Evolutionary conservation across 2,329 filamentous ascomycete genomes (phyloP).

Genomic region (Zasmidium citrigriseum): DNA sequence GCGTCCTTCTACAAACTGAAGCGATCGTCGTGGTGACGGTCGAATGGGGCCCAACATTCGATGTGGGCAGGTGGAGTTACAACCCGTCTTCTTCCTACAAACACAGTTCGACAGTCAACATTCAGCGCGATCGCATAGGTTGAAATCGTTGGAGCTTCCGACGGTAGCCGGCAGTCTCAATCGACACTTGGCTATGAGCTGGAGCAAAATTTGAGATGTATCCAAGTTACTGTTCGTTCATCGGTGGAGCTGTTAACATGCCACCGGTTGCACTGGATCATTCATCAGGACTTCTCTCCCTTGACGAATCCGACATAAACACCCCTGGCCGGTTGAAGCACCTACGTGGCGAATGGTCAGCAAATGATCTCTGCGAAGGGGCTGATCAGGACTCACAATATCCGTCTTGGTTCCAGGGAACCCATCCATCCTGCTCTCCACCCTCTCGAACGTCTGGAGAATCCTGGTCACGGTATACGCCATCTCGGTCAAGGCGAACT

Average conservation of each 20-base stretch:
- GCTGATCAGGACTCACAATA: conserved; percentile 39
- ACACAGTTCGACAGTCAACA: background rate
- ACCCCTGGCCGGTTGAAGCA: conserved; percentile 41
- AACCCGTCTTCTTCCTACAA: background rate
- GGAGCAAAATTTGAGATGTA: background rate
- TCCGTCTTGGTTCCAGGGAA: conserved; percentile 46
- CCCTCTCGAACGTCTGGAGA: conserved; percentile 45
- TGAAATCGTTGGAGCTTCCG: background rate
- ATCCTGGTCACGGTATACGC: conserved; percentile 50
- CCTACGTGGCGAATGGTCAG: background rate
- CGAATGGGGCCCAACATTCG: background rate
- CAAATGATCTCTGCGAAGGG: background rate
- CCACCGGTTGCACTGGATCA: background rate
- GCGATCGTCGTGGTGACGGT: conserved; percentile 8
- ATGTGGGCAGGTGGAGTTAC: background rate
- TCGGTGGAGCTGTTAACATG: background rate
- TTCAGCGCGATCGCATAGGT: background rate
- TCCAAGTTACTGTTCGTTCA: background rate
- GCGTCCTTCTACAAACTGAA: conserved; percentile 1
- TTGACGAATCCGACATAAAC: conserved; percentile 42
- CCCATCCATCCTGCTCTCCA: conserved; percentile 41
- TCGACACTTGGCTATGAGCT: background rate
- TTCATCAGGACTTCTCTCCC: conserved; percentile 10
- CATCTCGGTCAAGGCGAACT: conserved; percentile 54
- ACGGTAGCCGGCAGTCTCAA: background rate